These are phyloP conservation scores for Backusella parvicylindrica DNA, from an alignment of 192 early-diverging fungal species.

Conservation along the genomic window DNA sequence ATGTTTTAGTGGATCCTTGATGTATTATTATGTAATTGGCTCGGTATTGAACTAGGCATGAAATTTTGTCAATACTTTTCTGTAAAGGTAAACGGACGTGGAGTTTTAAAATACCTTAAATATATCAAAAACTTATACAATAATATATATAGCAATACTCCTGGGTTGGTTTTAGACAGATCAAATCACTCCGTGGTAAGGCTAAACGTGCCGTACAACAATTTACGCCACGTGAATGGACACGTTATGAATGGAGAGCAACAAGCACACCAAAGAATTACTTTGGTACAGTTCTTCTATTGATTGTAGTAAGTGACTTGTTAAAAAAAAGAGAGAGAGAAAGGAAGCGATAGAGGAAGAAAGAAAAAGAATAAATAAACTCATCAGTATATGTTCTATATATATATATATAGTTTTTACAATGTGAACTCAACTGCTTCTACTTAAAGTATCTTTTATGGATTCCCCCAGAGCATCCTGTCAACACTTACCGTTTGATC, in stretches of 20 bases:
- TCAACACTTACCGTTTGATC: conserved; percentile 75
- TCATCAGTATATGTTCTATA: background rate
- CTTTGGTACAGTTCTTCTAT: conserved; percentile 66
- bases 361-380: background rate
- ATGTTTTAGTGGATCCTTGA: conserved; percentile 14
- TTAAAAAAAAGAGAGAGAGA: background rate
- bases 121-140: background rate
- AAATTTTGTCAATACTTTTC: conserved; percentile 97
- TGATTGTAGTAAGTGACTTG: conserved; percentile 60
- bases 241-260: conserved; percentile 85
- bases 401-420: conserved; percentile 51
- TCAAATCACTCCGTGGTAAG: conserved; percentile 83
- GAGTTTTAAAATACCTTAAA: background rate
- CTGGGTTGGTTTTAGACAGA: conserved; percentile 87
- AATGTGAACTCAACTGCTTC: conserved; percentile 89
- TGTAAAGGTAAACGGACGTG: conserved; percentile 54
- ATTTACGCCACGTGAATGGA: conserved; percentile 96
- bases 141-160: conserved; percentile 68
- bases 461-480: conserved; percentile 82
- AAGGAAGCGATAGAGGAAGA: background rate
- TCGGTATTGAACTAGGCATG: conserved; percentile 91
- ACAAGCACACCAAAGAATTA: conserved; percentile 89
- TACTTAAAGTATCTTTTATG: conserved; percentile 93
- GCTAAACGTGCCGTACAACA: conserved; percentile 83
- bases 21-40: conserved; percentile 78